Base-by-base conservation (phyloP, 2,329 filamentous ascomycete genomes). In the Cercospora nicotianae region DNA sequence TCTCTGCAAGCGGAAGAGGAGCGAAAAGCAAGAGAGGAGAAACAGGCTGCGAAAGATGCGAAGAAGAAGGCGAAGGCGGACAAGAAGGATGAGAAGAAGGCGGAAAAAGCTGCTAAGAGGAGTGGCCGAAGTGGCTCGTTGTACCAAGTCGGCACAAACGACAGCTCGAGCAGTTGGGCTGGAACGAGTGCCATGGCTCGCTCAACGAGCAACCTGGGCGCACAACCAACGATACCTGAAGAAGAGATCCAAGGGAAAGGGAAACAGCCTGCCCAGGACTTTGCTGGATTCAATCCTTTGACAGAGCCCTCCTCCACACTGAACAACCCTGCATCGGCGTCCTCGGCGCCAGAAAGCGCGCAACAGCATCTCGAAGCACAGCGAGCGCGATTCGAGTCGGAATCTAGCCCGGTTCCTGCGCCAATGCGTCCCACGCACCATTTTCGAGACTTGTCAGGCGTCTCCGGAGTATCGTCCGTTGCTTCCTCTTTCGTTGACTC, bases 1-100 rank as follows among this genome's bases (percentile, higher is more conserved):
- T 97, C 93, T 59, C 83, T 99, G n/a, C 93, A 91, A 0, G 90
- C 92, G 1, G 95, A 99, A 78, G 94, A 98, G 75, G 94, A 98
- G 51, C 87, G 94, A n/a, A 91, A 93, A 73, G 90, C 87, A 58
- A 95, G 92, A 75, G 90, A 91, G 60, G 92, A 95, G 61, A 94
- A 94, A 77, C 91, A 93, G 67, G 86, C 87, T 0, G 86, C 85
- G 28, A 97, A 96, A 76, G 91, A 94, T 67, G 90, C 90, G 1
- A 97, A 96, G 82, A 93, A 90, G 75, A 87, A 88, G 65, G 91
- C 93, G 69, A 96, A 96, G 79, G 91, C 93, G 70, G 90, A 92
- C 64, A 82, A 81, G 31, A 85, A 84, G 72, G 82, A 83, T 53
- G 80, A 79, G 51, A 92, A 92, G 73, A 95, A 94, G 78, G 86